phyloP scores from a whole-genome alignment of 208 protist genomes.

The Wallacemonas sp. region DNA sequence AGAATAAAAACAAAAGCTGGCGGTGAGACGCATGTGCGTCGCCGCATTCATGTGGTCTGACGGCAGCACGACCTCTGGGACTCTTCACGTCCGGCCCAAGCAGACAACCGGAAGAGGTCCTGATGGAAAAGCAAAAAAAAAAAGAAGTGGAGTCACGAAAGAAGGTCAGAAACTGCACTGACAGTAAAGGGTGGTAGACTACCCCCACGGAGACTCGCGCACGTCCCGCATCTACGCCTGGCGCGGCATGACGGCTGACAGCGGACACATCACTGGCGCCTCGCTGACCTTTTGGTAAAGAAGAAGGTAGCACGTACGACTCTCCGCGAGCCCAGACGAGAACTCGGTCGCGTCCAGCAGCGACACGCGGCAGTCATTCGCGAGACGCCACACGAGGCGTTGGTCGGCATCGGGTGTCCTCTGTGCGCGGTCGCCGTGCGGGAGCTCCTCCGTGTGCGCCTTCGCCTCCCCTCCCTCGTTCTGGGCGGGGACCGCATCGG shows the following conservation, averaged over 20 bases:
- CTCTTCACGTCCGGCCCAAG: no score
- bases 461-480: not conserved
- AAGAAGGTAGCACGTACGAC: slow-evolving; percentile 46
- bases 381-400: slow-evolving; percentile 33
- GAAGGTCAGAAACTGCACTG: not conserved
- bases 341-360: slow-evolving; percentile 9
- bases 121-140: not conserved
- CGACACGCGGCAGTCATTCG: slow-evolving; percentile 49
- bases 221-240: not conserved
- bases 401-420: slow-evolving; percentile 1
- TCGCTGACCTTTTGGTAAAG: slow-evolving; percentile 65
- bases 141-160: slow-evolving; percentile 11
- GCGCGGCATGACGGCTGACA: slow-evolving; percentile 39
- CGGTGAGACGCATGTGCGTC: no score
- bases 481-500: not conserved
- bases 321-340: not conserved
- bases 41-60: no score
- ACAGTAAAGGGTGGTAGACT: no score
- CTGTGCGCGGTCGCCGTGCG: not conserved
- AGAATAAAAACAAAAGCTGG: not conserved
- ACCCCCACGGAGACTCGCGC: no score
- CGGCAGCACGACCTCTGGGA: no score
- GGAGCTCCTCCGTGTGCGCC: not conserved
- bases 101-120: not conserved
- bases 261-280: slow-evolving; percentile 32